These are phyloP conservation scores for Myotisia sp. DNA, from an alignment of 2,329 filamentous ascomycete species.

Conservation along the genomic window DNA sequence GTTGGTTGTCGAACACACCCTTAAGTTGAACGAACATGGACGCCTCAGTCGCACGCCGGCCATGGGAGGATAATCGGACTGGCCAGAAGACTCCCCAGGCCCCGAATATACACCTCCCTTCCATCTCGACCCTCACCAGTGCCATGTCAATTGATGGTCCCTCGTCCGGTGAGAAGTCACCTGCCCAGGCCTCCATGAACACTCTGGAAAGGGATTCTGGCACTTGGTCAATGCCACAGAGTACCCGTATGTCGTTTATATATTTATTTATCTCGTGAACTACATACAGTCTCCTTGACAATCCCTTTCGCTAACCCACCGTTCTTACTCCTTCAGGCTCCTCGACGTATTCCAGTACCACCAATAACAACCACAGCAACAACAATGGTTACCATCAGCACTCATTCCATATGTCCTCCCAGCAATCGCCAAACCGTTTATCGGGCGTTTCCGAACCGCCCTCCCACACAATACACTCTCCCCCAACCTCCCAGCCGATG, in stretches of 20 bases:
- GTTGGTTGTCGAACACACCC: neutral
- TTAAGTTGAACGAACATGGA: slow-evolving; percentile 2
- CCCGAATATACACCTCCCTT: slow-evolving; percentile 31
- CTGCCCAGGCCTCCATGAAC: slow-evolving; percentile 29
- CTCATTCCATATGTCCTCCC: slow-evolving; percentile 30
- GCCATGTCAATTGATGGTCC: slow-evolving; percentile 22
- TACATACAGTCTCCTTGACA: neutral
- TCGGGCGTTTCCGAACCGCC: slow-evolving; percentile 26
- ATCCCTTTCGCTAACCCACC: too few species aligned
- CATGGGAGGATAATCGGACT: slow-evolving; percentile 28
- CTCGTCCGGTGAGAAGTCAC: slow-evolving; percentile 26
- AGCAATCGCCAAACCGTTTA: slow-evolving; percentile 31
- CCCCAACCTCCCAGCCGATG: slow-evolving; percentile 1
- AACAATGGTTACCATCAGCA: slow-evolving; percentile 30
- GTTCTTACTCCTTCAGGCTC: slow-evolving; percentile 31
- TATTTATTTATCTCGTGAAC: neutral
- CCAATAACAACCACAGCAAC: slow-evolving; percentile 28
- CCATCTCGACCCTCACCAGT: slow-evolving; percentile 35
- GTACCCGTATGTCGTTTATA: slow-evolving; percentile 35
- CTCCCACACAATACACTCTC: slow-evolving; percentile 5
- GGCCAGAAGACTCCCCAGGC: slow-evolving; percentile 29
- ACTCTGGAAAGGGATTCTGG: slow-evolving; percentile 43
- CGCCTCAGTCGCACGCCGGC: slow-evolving; percentile 27
- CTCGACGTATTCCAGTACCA: slow-evolving; percentile 36
- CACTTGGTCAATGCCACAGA: slow-evolving; percentile 46